A percentile compares a stretch with the other conserved stretches of the same genome.
Conservation (phyloP, 306 rosid species). For the Coriaria nepalensis region DNA sequence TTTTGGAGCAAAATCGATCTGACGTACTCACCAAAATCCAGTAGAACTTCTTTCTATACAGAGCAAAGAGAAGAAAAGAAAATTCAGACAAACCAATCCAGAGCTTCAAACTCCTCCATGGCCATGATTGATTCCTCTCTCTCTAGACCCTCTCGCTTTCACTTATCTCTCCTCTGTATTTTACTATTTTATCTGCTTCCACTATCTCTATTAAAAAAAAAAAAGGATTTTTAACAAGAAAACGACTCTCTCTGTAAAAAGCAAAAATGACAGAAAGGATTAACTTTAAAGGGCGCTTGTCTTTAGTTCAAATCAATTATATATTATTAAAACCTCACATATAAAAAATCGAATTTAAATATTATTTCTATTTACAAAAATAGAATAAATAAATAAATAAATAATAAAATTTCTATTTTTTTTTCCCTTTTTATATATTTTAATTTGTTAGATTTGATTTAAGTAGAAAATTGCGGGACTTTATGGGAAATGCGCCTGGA, state of each 20-base stretch:
- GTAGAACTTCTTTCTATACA: neutral
- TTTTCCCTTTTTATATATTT: neutral
- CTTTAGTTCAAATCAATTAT: slow-evolving; percentile 28
- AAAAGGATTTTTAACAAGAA: neutral
- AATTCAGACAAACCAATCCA: slow-evolving; percentile 22
- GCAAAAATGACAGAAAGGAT: slow-evolving; percentile 34
- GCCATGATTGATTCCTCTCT: slow-evolving; percentile 15
- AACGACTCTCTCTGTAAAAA: slow-evolving; percentile 15
- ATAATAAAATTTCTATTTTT: no score
- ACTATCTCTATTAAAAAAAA: slow-evolving; percentile 4
- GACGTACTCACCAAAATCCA: slow-evolving; percentile 19
- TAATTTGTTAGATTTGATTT: slow-evolving; percentile 17
- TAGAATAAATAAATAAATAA: no score
- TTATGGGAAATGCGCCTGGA: slow-evolving; percentile 22
- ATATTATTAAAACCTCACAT: no score
- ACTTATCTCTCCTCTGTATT: slow-evolving; percentile 2
- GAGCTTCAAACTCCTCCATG: slow-evolving; percentile 13
- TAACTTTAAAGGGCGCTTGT: slow-evolving; percentile 16
- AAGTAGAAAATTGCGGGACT: slow-evolving; percentile 25
- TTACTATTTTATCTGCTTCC: slow-evolving; percentile 13
- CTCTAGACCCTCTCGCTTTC: neutral
- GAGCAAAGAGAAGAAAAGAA: slow-evolving; percentile 4
- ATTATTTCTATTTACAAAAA: no score
- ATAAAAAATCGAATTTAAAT: no score
- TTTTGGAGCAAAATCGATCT: slow-evolving; percentile 1